phyloP scores from a whole-genome alignment of 169 alveolate species.

The Plasmodium gallinaceum region DNA sequence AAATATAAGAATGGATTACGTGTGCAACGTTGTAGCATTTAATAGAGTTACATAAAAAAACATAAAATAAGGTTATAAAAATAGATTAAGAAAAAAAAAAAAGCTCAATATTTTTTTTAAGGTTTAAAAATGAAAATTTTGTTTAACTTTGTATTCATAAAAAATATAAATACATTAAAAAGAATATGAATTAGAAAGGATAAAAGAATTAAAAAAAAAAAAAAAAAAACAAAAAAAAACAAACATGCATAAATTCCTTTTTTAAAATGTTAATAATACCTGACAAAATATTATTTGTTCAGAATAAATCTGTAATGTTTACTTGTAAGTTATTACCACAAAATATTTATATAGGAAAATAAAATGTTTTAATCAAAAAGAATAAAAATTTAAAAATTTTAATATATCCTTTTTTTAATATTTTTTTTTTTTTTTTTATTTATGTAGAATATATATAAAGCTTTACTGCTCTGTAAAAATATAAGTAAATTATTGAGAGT shows the following conservation, averaged over 20 bases:
- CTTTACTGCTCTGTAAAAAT: slow-evolving; percentile 19
- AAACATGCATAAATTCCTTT: slow-evolving; percentile 24
- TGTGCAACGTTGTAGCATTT: slow-evolving; percentile 65
- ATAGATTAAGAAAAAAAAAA: slow-evolving; percentile 7
- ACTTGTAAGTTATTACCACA: slow-evolving; percentile 5
- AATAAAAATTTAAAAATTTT: neutral
- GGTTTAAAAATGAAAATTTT: neutral
- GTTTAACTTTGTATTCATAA: slow-evolving; percentile 15
- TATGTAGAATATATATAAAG: slow-evolving; percentile 1
- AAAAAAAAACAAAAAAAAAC: slow-evolving; percentile 29
- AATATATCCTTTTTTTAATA: slow-evolving; percentile 9
- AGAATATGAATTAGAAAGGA: neutral
- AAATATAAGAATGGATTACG: slow-evolving; percentile 12
- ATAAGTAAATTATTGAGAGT: slow-evolving; percentile 28
- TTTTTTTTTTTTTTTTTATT: slow-evolving; percentile 12
- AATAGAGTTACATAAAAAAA: slow-evolving; percentile 12
- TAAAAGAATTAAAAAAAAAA: slow-evolving; percentile 22
- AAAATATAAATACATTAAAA: slow-evolving; percentile 27
- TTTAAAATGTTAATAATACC: slow-evolving; percentile 15
- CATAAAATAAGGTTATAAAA: slow-evolving; percentile 22
- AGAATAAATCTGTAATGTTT: slow-evolving; percentile 61
- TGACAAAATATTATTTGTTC: slow-evolving; percentile 22
- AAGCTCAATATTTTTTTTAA: too few relatives aligned
- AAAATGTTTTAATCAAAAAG: slow-evolving; percentile 18
- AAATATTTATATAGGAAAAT: neutral